Percentiles rank a stretch among this genome's conserved stretches.
Conservation (phyloP, 306 rosid genomes). For the Albizia julibrissin region DNA sequence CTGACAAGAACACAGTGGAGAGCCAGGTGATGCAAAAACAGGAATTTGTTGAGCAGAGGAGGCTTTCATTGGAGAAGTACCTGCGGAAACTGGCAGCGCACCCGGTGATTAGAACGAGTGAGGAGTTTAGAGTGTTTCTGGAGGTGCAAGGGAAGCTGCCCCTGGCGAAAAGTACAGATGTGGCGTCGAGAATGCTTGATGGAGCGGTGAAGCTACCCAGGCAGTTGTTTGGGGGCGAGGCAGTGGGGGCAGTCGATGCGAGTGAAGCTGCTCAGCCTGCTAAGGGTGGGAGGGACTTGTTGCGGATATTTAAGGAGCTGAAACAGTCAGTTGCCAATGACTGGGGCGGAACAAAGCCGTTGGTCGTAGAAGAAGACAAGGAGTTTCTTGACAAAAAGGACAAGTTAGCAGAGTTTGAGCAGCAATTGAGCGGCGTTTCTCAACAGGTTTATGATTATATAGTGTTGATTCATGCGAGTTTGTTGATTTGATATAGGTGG, state of each 20-base stretch:
- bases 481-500: not conserved
- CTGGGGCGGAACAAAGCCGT: slow-evolving; percentile 79
- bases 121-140: slow-evolving; percentile 74
- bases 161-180: slow-evolving; percentile 55
- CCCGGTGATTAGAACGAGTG: slow-evolving; percentile 82
- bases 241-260: slow-evolving; percentile 41
- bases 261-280: slow-evolving; percentile 87
- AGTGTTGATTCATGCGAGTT: not conserved
- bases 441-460: slow-evolving; percentile 62
- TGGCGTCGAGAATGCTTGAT: slow-evolving; percentile 90
- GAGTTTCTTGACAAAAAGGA: slow-evolving; percentile 82
- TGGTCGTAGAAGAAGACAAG: slow-evolving; percentile 85
- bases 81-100: slow-evolving; percentile 68
- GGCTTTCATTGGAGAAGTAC: slow-evolving; percentile 86
- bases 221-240: slow-evolving; percentile 69
- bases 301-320: slow-evolving; percentile 88
- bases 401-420: slow-evolving; percentile 74
- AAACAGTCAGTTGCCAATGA: slow-evolving; percentile 85
- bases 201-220: slow-evolving; percentile 83
- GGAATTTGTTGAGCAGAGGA: slow-evolving; percentile 95
- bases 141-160: slow-evolving; percentile 77
- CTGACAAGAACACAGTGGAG: slow-evolving; percentile 94
- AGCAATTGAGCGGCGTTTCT: slow-evolving; percentile 67
- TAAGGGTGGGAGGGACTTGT: slow-evolving; percentile 84
- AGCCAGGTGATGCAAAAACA: slow-evolving; percentile 96